Base-by-base conservation (phyloP, 2,329 filamentous ascomycete genomes). In the Fusarium setosum region DNA sequence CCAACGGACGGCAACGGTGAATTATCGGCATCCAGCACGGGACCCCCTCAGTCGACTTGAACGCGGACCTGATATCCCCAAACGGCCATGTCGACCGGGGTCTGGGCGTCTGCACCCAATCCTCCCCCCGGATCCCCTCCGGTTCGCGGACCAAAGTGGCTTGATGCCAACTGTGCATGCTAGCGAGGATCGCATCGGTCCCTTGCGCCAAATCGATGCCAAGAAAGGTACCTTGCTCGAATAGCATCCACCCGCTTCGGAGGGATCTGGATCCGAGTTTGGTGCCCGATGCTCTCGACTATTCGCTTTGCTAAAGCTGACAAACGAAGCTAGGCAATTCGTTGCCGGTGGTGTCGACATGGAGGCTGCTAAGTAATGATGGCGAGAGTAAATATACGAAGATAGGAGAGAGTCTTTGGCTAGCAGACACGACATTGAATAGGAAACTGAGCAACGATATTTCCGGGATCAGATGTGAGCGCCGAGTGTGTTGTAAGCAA, bases 11-110 rank as follows among this genome's bases (percentile, higher is more conserved):
- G 44, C 59, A 41, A 15, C 32, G 47, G 51, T 38, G 40, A 37
- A 47, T 35, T 31, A 26, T 51, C 44, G 47, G 52, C 34, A 26
- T 62, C 20, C 21, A 34, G 45, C n/a, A n/a, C n/a, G n/a, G 11
- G n/a, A 17, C 26, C 26, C 23, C 37, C 34, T 15, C 18, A 17
- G 26, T 63, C 29, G 26, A 56, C 20, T 20, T 47, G 51, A 51
- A 35, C 45, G 20, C 59, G 57, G 60, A 42, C 24, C 40, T 57
- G 34, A 61, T 40, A 56, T 35, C 59, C 59, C 56, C 37, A 63
- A 56, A 63, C 23, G 45, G 60, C 11, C 45, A 42, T 23, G 12
- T 32, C 23, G 37, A 57, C 51, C 23, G 47, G 45, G 60, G 50
- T 35, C 29, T 26, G 23, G 24, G 17, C n/a, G n/a, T n/a, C n/a